These are phyloP conservation scores for Lumnitzera racemosa DNA, from an alignment of 345 rosid genomes.

Conservation along the genomic window DNA sequence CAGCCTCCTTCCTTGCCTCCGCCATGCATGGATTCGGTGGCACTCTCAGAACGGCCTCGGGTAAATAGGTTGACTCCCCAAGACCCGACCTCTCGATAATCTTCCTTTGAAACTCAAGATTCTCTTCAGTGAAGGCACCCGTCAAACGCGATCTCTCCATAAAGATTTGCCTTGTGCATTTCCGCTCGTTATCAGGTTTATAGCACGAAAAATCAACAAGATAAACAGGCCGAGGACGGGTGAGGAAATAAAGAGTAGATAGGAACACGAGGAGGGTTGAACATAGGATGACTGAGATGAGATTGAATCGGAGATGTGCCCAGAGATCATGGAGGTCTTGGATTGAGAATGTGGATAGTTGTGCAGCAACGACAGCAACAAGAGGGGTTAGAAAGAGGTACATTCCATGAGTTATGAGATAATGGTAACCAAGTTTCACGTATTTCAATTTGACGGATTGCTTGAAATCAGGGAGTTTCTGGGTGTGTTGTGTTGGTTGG, in stretches of 20 bases:
- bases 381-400: slow-evolving; percentile 36
- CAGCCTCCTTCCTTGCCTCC: slow-evolving; percentile 46
- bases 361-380: slow-evolving; percentile 24
- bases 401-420: slow-evolving; percentile 30
- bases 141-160: slow-evolving; percentile 22
- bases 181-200: slow-evolving; percentile 31
- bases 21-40: slow-evolving; percentile 42
- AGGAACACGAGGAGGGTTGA: slow-evolving; percentile 37
- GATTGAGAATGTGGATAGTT: slow-evolving; percentile 31
- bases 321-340: slow-evolving; percentile 36
- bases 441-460: slow-evolving; percentile 44
- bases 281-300: slow-evolving; percentile 32
- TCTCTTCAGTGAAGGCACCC: slow-evolving; percentile 31
- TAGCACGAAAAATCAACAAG: slow-evolving; percentile 39
- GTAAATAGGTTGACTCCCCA: slow-evolving; percentile 47
- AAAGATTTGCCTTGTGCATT: slow-evolving; percentile 29
- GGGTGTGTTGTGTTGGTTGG: slow-evolving; percentile 11
- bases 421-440: slow-evolving; percentile 40
- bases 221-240: slow-evolving; percentile 36
- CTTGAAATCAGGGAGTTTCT: slow-evolving; percentile 34
- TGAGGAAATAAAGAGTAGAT: slow-evolving; percentile 36
- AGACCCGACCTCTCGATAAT: slow-evolving; percentile 48
- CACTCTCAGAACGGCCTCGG: slow-evolving; percentile 25
- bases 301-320: slow-evolving; percentile 45
- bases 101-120: slow-evolving; percentile 37